These are phyloP conservation scores for Samsoniella hepiali DNA, from an alignment of 2,329 filamentous ascomycete species.

Conservation along the genomic window DNA sequence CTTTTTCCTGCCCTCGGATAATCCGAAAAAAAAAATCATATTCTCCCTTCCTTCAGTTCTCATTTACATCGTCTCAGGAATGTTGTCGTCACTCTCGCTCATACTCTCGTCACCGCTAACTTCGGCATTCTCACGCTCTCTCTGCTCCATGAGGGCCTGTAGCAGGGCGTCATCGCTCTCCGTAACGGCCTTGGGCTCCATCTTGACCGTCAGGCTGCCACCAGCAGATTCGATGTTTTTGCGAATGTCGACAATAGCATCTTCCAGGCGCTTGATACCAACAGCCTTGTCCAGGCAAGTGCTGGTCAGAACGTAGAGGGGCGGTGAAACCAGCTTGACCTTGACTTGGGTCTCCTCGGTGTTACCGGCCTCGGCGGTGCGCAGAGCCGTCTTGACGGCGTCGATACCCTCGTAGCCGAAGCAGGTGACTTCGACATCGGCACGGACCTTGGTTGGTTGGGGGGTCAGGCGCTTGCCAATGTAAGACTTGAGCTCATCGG, in stretches of 20 bases:
- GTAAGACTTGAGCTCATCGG: constrained; percentile 88
- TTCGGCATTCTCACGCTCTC: constrained; percentile 94
- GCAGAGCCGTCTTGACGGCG: constrained; percentile 89
- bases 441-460: constrained; percentile 97
- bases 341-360: constrained; percentile 92
- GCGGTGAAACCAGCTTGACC: constrained; percentile 96
- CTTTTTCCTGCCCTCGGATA: constrained; percentile 7
- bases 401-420: constrained; percentile 98
- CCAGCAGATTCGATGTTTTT: constrained; percentile 73
- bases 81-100: constrained; percentile 90
- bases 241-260: constrained; percentile 84
- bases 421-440: constrained; percentile 94
- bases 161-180: constrained; percentile 97
- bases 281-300: constrained; percentile 90
- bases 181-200: constrained; percentile 98
- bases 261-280: constrained; percentile 80
- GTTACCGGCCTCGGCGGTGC: constrained; percentile 89
- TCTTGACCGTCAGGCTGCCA: constrained; percentile 85
- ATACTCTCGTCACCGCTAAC: constrained; percentile 96
- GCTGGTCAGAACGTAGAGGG: constrained; percentile 92
- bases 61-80: constrained; percentile 39
- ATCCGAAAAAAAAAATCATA: constrained; percentile 17
- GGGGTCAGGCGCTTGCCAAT: constrained; percentile 96
- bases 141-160: constrained; percentile 98
- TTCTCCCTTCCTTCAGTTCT: constrained; percentile 2